phyloP scores from a whole-genome alignment of 2,329 filamentous ascomycete species.

The Aspergillus sp. region DNA sequence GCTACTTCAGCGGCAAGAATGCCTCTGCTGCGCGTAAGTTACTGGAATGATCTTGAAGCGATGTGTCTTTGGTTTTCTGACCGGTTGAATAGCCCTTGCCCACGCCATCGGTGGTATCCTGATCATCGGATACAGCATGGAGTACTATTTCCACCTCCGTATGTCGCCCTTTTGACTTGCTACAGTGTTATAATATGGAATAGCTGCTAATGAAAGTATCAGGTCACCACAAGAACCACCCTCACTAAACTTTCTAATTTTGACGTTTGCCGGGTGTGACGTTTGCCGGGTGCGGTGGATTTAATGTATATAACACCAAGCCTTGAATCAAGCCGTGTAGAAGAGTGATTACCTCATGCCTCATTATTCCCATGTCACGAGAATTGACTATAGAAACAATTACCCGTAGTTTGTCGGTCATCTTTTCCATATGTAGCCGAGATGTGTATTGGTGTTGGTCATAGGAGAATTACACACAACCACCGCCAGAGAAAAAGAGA shows the following conservation, averaged over 20 bases:
- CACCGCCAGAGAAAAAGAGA: no score
- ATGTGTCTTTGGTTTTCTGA: background rate
- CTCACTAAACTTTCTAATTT: conserved; percentile 60
- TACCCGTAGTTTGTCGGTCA: no score
- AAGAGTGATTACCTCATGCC: conserved; percentile 12
- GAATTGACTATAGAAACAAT: background rate
- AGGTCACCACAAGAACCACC: conserved; percentile 99
- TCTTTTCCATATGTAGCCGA: no score
- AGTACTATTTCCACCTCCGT: conserved; percentile 99
- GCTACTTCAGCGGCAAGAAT: conserved; percentile 87
- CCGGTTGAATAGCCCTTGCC: conserved; percentile 61
- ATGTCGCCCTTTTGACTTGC: conserved; percentile 40
- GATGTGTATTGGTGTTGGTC: no score
- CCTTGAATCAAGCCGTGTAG: conserved; percentile 26
- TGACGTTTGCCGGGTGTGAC: conserved; percentile 8
- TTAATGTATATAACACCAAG: conserved; percentile 36
- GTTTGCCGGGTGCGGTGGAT: conserved; percentile 18
- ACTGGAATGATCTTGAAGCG: background rate
- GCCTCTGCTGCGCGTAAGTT: conserved; percentile 77
- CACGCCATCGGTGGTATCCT: conserved; percentile 76
- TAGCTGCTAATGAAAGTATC: conserved; percentile 12
- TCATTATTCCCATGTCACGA: conserved; percentile 8
- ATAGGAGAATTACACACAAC: no score
- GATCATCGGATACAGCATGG: conserved; percentile 83
- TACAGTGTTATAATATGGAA: background rate